Evolutionary conservation across 1,284 basidiomycete species (phyloP).

Genomic region (Cryptococcus sp.): DNA sequence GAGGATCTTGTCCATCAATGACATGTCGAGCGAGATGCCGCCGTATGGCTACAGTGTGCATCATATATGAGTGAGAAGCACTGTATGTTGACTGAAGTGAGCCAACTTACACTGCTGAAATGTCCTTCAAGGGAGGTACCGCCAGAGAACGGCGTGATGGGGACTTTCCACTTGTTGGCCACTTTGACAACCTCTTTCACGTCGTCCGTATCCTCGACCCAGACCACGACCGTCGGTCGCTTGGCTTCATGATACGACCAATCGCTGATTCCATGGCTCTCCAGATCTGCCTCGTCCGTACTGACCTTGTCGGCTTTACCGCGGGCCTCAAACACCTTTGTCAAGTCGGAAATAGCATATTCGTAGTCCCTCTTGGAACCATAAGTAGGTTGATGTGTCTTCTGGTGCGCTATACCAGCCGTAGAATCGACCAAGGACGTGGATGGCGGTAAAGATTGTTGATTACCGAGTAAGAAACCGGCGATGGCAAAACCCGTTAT

Average conservation of each 20-base stretch:
- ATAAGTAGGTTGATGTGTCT: slow-evolving; percentile 38
- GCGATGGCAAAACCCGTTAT: slow-evolving; percentile 20
- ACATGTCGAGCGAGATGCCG: slow-evolving; percentile 82
- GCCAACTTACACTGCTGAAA: slow-evolving; percentile 42
- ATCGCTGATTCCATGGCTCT: slow-evolving; percentile 48
- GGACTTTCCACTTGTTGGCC: slow-evolving; percentile 43
- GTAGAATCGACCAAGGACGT: slow-evolving; percentile 28
- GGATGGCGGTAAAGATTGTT: slow-evolving; percentile 7
- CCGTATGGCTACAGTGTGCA: slow-evolving; percentile 55
- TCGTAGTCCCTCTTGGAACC: slow-evolving; percentile 40
- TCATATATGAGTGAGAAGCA: neutral
- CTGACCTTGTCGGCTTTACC: slow-evolving; percentile 44
- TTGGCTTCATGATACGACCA: slow-evolving; percentile 53
- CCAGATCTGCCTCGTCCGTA: slow-evolving; percentile 49
- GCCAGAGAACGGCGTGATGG: slow-evolving; percentile 52
- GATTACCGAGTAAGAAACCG: slow-evolving; percentile 22
- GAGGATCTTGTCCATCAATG: slow-evolving; percentile 79
- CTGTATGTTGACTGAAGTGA: neutral
- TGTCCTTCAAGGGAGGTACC: slow-evolving; percentile 52
- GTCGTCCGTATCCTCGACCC: slow-evolving; percentile 49
- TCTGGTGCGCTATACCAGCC: slow-evolving; percentile 34
- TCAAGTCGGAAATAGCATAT: slow-evolving; percentile 41
- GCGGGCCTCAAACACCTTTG: slow-evolving; percentile 20
- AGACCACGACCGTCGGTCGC: slow-evolving; percentile 53
- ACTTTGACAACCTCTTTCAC: slow-evolving; percentile 48